Evolutionary conservation across 2,329 filamentous ascomycete genomes (phyloP), one percentile per base, ranked within the genome.

Genomic region (Cladosporium sphaerospermum): DNA sequence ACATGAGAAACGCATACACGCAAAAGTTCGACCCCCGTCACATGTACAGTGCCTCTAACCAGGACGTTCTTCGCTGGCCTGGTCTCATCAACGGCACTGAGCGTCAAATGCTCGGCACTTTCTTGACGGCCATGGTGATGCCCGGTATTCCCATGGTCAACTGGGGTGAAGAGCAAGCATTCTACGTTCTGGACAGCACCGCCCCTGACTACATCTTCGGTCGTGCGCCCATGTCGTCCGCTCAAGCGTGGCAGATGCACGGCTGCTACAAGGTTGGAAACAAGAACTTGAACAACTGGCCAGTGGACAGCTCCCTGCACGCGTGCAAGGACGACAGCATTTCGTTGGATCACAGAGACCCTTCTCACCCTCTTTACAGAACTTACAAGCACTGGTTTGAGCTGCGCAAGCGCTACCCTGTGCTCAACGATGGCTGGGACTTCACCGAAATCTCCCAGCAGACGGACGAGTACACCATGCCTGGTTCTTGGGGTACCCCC

Each of bases 121-220:
- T 81, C 59, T 73, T 85, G 42, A 80, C 78, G 1, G 81, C 80
- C 0, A 62, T 84, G 47, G 70, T 81, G 44, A 72, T 84, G 63
- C 82, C 82, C 1, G 82, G 82, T 13, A 81, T 84, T 31, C 79
- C 82, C 0, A 64, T 82, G 31, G 67, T 83, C 13, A 73, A 79
- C 13, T 86, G 80, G 78, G 82, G 83, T 14, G 83, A 86, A 62
- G 83, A 86, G 61, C 83, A 86, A 66, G 78, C 77, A 0, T 82
- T 81, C 56, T 85, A 85, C 59, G 69, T 83, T 0, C 68, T 85
- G 2, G 83, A 86, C 62, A 83, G 79, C 54, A 83, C 82, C 0
- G 82, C 82, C 4, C 70, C 71, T 54, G 84, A 85, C 61, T 86
- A 85, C 61, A 75, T 86, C 40, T 86, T 81, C 62, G 83, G 83